Percentiles rank a stretch among this genome's conserved stretches.
These are phyloP conservation scores for Globisporangium paddicum DNA, from an alignment of 352 stramenopile genomes.

Conservation along the genomic window DNA sequence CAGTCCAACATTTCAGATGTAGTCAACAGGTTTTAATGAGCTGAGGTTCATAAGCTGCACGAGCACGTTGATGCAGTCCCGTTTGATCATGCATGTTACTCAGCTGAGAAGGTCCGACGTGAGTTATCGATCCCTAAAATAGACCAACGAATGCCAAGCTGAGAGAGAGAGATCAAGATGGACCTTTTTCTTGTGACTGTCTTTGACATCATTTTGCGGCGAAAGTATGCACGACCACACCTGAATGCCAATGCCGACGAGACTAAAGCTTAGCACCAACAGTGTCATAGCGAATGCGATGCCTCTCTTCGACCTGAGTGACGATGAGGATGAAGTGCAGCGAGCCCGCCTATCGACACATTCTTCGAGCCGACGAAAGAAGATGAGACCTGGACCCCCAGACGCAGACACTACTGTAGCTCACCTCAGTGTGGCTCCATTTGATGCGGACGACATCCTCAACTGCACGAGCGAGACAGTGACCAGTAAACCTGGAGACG, in stretches of 20 bases:
- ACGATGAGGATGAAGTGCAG: conserved; percentile 1
- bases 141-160: neutral
- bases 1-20: conserved; percentile 18
- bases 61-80: neutral
- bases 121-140: neutral
- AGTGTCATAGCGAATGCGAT: conserved; percentile 26
- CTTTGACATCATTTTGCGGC: neutral
- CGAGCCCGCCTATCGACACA: neutral
- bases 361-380: conserved; percentile 17
- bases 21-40: neutral
- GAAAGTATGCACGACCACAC: neutral
- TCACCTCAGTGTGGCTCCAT: neutral
- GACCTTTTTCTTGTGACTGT: neutral
- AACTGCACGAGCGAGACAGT: neutral
- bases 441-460: conserved; percentile 12
- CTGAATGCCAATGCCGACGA: conserved; percentile 4
- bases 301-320: conserved; percentile 33
- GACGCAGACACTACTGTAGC: neutral
- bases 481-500: neutral
- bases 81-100: neutral
- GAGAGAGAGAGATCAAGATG: too few relatives aligned
- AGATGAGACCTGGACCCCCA: conserved; percentile 1
- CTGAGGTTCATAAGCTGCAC: neutral
- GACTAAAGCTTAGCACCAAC: conserved; percentile 13
- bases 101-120: too few relatives aligned